Evolutionary conservation across 805 yeast genomes (phyloP).

Genomic region (Lachancea waltii): DNA sequence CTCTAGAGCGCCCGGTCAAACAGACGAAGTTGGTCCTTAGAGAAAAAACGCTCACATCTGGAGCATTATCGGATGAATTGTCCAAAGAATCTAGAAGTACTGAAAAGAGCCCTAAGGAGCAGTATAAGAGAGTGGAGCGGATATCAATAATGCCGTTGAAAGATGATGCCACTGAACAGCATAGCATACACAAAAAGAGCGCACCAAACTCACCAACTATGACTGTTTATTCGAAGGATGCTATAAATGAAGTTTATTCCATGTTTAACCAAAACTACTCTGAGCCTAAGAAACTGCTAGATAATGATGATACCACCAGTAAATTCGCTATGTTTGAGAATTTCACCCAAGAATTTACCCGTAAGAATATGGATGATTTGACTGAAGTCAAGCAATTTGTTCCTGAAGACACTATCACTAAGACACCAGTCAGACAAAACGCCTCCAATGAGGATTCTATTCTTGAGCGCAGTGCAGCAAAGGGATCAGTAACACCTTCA

Average conservation of each 20-base stretch:
- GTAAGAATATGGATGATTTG: constrained; percentile 30
- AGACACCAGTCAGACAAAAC: too few relatives aligned
- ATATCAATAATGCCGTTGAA: constrained; percentile 43
- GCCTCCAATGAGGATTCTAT: too few relatives aligned
- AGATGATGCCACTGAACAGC: constrained; percentile 23
- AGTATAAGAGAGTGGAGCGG: constrained; percentile 20
- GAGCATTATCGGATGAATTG: background rate
- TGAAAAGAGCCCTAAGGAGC: background rate
- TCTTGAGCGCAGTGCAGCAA: background rate
- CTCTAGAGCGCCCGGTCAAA: background rate
- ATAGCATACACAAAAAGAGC: constrained; percentile 11
- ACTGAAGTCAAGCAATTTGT: constrained; percentile 34
- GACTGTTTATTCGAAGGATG: constrained; percentile 68
- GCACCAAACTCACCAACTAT: constrained; percentile 64
- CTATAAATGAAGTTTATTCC: constrained; percentile 62
- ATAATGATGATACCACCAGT: constrained; percentile 23
- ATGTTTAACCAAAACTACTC: constrained; percentile 56
- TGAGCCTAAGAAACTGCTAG: constrained; percentile 15
- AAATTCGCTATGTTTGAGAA: constrained; percentile 26
- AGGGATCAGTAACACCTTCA: constrained; percentile 9
- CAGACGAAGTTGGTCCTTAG: constrained; percentile 1
- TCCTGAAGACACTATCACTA: too few relatives aligned
- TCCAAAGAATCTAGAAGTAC: background rate
- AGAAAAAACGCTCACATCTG: background rate
- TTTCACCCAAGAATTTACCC: constrained; percentile 35